Evolutionary conservation across 2,329 filamentous ascomycete species (phyloP).

Genomic region (Ophiocordyceps robertsii): DNA sequence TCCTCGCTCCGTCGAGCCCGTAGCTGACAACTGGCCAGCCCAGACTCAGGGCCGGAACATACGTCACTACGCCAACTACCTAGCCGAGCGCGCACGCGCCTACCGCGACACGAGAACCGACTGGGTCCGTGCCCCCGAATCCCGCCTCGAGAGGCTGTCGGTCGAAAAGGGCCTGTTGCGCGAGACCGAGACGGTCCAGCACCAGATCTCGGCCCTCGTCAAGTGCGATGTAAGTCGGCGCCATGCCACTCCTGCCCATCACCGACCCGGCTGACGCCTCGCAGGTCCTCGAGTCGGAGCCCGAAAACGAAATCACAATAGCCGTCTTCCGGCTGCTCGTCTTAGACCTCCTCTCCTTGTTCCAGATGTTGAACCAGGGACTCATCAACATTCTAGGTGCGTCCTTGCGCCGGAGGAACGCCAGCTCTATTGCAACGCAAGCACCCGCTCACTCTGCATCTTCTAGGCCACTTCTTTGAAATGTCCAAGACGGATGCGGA

Average conservation of each 20-base stretch:
- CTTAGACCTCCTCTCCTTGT: slow-evolving; percentile 76
- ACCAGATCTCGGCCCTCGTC: slow-evolving; percentile 71
- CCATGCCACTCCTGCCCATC: not conserved
- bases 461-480: slow-evolving; percentile 85
- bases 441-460: slow-evolving; percentile 9
- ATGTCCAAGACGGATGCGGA: slow-evolving; percentile 93
- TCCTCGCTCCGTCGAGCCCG: not conserved
- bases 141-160: slow-evolving; percentile 68
- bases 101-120: slow-evolving; percentile 78
- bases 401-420: too few relatives aligned
- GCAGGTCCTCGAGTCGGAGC: slow-evolving; percentile 73
- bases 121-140: slow-evolving; percentile 74
- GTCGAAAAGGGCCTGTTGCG: slow-evolving; percentile 87
- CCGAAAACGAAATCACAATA: slow-evolving; percentile 92
- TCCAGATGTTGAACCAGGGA: slow-evolving; percentile 91
- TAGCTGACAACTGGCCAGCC: slow-evolving; percentile 33
- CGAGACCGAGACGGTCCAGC: slow-evolving; percentile 83
- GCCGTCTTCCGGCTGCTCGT: slow-evolving; percentile 88
- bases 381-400: slow-evolving; percentile 91
- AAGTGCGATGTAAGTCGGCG: slow-evolving; percentile 66
- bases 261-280: too few relatives aligned
- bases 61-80: slow-evolving; percentile 77
- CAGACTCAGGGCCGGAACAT: slow-evolving; percentile 95
- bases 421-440: too few relatives aligned
- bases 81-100: slow-evolving; percentile 67